Evolutionary conservation across 164 flowering plant genomes (phyloP).

Genomic region (Pachysandra terminalis): DNA sequence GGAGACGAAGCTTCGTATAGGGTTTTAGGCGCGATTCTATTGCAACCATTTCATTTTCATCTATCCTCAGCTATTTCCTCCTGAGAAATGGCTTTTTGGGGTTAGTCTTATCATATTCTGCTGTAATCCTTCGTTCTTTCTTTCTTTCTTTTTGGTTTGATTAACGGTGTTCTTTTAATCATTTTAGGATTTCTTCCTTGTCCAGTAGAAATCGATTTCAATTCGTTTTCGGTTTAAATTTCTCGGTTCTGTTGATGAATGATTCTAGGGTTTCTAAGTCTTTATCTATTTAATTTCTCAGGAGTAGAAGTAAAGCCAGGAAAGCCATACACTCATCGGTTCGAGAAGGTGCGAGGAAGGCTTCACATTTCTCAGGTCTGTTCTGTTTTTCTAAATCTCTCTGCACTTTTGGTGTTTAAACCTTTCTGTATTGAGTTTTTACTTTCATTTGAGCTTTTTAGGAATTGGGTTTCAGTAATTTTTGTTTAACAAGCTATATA

Average conservation of each 20-base stretch:
- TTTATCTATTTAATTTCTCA: conserved; percentile 17
- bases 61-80: too few species aligned
- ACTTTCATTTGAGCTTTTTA: background rate
- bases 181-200: background rate
- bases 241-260: background rate
- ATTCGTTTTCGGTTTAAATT: background rate
- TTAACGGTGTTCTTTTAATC: background rate
- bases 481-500: background rate
- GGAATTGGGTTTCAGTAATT: background rate
- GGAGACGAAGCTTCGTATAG: background rate
- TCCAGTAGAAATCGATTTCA: background rate
- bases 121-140: too few species aligned
- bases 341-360: conserved; percentile 39
- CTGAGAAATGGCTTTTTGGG: conserved; percentile 26
- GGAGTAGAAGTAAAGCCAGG: conserved; percentile 85
- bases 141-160: background rate
- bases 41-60: background rate
- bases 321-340: conserved; percentile 43
- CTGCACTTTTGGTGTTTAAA: too few species aligned
- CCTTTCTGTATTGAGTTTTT: background rate
- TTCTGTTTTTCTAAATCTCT: background rate
- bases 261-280: conserved; percentile 6
- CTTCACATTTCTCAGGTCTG: conserved; percentile 84
- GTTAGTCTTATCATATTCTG: conserved; percentile 6
- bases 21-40: conserved; percentile 10